phyloP scores from a whole-genome alignment of 768 basidiomycete genomes.

The Phaffia tasmanica region DNA sequence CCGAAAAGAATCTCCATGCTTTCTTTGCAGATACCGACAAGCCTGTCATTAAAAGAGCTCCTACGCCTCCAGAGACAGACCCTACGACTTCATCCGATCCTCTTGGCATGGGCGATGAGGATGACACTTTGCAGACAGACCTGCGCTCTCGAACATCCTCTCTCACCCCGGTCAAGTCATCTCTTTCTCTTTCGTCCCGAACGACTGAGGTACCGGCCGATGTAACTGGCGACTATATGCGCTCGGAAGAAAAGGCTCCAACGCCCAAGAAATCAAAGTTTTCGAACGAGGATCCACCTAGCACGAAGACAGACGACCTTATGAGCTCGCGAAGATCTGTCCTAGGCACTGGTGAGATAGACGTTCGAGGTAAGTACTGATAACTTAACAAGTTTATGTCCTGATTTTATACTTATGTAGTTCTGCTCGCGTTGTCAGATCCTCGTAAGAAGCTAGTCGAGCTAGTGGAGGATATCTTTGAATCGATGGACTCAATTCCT shows the following conservation, averaged over 20 bases:
- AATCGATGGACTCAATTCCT: slow-evolving; percentile 61
- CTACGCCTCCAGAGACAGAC: slow-evolving; percentile 65
- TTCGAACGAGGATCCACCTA: too few relatives aligned
- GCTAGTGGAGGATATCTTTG: slow-evolving; percentile 72
- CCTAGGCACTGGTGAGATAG: slow-evolving; percentile 6
- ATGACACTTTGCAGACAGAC: slow-evolving; percentile 35
- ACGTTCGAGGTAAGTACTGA: slow-evolving; percentile 4
- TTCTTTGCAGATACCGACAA: slow-evolving; percentile 44
- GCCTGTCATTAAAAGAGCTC: slow-evolving; percentile 30
- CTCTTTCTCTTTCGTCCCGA: slow-evolving; percentile 27
- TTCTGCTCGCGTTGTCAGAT: background rate
- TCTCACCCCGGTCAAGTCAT: slow-evolving; percentile 32
- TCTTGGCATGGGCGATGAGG: slow-evolving; percentile 51
- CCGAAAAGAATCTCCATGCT: slow-evolving; percentile 45
- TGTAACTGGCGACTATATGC: slow-evolving; percentile 29
- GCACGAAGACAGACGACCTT: slow-evolving; percentile 32
- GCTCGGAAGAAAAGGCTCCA: too few relatives aligned
- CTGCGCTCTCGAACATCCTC: slow-evolving; percentile 30
- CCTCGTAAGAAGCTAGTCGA: slow-evolving; percentile 49
- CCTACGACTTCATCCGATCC: slow-evolving; percentile 50
- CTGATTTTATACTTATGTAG: background rate
- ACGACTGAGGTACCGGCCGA: slow-evolving; percentile 39
- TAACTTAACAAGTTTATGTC: background rate
- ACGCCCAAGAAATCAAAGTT: too few relatives aligned
- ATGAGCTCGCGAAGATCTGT: background rate